Evolutionary conservation across 192 early-diverging fungal species (phyloP).

Genomic region (Linnemannia elongata): DNA sequence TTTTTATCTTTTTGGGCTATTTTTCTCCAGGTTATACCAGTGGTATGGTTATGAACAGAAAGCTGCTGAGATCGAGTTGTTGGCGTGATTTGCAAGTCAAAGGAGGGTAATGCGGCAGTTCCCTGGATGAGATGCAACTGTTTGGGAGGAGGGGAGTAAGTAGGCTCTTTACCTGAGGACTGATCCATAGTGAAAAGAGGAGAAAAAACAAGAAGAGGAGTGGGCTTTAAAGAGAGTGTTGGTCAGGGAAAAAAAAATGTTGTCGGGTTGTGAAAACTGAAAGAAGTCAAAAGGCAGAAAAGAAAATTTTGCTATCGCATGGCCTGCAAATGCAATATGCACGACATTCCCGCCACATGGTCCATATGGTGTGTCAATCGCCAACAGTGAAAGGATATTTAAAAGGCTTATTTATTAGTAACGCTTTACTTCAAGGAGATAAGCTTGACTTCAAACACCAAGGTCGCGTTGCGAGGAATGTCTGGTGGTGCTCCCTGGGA

Average conservation of each 20-base stretch:
- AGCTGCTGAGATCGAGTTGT: not conserved
- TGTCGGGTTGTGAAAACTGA: no score
- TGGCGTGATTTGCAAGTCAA: not conserved
- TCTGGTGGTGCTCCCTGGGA: constrained; percentile 80
- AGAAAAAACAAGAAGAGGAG: not conserved
- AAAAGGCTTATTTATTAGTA: not conserved
- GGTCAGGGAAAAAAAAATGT: not conserved
- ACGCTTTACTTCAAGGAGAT: constrained; percentile 33
- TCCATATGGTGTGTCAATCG: not conserved
- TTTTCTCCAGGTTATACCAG: not conserved
- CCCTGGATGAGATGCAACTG: not conserved
- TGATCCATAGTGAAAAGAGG: constrained; percentile 47
- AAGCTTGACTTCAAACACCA: constrained; percentile 83
- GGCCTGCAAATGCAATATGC: not conserved
- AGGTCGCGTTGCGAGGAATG: constrained; percentile 84
- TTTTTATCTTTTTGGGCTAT: constrained; percentile 1
- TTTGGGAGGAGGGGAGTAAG: not conserved
- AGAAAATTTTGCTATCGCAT: not conserved
- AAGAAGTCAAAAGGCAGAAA: not conserved
- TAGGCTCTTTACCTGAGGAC: constrained; percentile 44
- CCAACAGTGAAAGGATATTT: not conserved
- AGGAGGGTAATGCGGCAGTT: not conserved
- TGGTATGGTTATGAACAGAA: not conserved
- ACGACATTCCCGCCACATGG: not conserved
- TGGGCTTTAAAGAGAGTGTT: not conserved